Base-by-base conservation (phyloP, 2,329 filamentous ascomycete species). In the Coniochaeta hoffmannii region DNA sequence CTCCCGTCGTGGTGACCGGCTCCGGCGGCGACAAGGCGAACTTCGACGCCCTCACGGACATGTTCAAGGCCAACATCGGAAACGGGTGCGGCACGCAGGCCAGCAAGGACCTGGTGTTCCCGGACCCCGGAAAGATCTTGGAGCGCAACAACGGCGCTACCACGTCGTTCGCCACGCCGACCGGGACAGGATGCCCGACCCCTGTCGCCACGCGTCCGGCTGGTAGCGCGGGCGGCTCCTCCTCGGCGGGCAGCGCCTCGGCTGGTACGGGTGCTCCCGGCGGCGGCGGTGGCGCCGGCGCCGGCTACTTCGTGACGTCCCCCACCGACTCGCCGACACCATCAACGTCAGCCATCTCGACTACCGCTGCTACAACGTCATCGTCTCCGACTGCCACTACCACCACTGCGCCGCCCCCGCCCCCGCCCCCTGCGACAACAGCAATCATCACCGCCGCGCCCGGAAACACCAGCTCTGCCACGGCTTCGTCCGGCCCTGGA, bases 61-160 rank as follows among this genome's bases (percentile, higher is more conserved):
- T 95, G 82, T 86, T 91, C 55, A 78, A 86, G 0, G 86, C 88
- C 63, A 95, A 94, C 71, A 73, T 91, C 58, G 49, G 49, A 8
- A 31, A 32, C 10, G 49, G 31, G 4, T 51, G 49, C 49, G 49
- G 49, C 14, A 51, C 49, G 3, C 28, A 19, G 12, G 79, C 84
- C 41, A 65, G 66, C 14, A 66, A 72, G 3, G 83, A 90, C 61
- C 75, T 88, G 58, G 67, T 74, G n/a, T 93, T 86, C 74, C 86
- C 87, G 7, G 73, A 88, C 60, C 80, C 88, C 0, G 89, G 89
- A 50, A 58, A 75, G 1, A 78, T 76, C 2, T 73, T 83, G 4
- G 77, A 85, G 56, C 49, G 30, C 4, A 17, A 19, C 28, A 51
- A 51, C 15, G 49, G 49, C 12, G 49, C 26, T 6, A 51, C 49